Base-by-base conservation (phyloP, 805 yeast species). In the Saccharomycopsis sp. region DNA sequence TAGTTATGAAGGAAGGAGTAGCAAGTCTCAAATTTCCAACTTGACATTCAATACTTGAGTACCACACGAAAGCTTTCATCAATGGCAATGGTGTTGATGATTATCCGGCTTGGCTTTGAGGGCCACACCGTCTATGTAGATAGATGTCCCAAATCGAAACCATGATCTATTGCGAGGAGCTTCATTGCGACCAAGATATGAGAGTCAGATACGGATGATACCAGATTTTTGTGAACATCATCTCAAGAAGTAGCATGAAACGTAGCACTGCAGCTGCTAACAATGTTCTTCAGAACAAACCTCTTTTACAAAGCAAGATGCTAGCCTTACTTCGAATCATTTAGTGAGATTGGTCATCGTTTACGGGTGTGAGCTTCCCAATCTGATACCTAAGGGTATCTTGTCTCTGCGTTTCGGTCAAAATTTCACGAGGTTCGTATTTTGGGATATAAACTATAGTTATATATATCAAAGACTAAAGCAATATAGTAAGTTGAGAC, bases 181-280 rank as follows among this genome's bases (percentile, higher is more conserved):
- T 73, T 75, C 2, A 74, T 63, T 1, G 75, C 72, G 0, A 76
- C 65, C 2, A 73, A 53, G 8, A 76, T 56, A 0, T 74, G 66
- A 3, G 70, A 59, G 53, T 70, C 61, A 5, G 57, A 41, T 61
- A 64, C 47, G 62, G 62, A 40, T 70, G 64, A 54, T 67, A 70
- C 41, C 70, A 66, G n/a, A 64, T 63, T 24, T 63, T 55, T 2
- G 62, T 55, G 2, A 65, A 63, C 48, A 70, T 55, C 16, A 57
- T 24, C 3, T 62, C 63, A 23, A 67, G 64, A 16, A 66, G 59
- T 15, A 59, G 52, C 2, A 67, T 64, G 57, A 63, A 66, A 21
- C 60, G 40, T 18, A 67, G n/a, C n/a, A n/a, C n/a, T n/a, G n/a
- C n/a, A n/a, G n/a, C n/a, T n/a, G n/a, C n/a, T n/a, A n/a, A n/a